Conservation (phyloP, 2,329 filamentous ascomycete genomes). For the Sporothrix curviconia region DNA sequence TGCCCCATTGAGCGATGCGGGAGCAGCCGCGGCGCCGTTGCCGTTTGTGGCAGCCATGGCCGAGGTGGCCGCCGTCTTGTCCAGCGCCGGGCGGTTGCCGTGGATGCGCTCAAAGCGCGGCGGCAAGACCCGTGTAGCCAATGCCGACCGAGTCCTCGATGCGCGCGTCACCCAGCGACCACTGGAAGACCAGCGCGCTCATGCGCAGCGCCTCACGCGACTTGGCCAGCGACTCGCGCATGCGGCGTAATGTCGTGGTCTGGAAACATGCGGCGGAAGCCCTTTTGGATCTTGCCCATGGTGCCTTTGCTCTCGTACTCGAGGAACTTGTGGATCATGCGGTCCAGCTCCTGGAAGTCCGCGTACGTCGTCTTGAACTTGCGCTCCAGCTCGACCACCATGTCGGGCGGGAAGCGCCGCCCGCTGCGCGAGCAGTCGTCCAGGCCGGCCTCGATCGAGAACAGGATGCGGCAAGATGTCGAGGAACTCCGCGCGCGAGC, state of each 20-base stretch:
- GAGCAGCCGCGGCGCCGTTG: neutral
- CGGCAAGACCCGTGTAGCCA: conserved; percentile 60
- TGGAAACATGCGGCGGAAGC: conserved; percentile 57
- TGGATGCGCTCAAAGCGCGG: conserved; percentile 52
- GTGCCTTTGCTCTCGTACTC: conserved; percentile 56
- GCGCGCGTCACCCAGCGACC: conserved; percentile 53
- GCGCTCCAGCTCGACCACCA: conserved; percentile 56
- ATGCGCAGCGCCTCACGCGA: conserved; percentile 57
- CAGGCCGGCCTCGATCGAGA: conserved; percentile 62
- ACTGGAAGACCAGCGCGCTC: conserved; percentile 59
- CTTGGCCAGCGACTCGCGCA: conserved; percentile 49
- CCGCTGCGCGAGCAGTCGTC: conserved; percentile 38
- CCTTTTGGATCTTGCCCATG: conserved; percentile 53
- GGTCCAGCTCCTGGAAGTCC: conserved; percentile 58
- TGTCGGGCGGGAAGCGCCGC: conserved; percentile 51
- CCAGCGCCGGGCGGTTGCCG: conserved; percentile 25
- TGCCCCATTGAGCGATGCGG: neutral
- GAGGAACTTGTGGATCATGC: conserved; percentile 55
- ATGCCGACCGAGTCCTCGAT: conserved; percentile 57
- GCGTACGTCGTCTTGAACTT: conserved; percentile 55
- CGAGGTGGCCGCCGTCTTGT: conserved; percentile 4
- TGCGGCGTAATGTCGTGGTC: conserved; percentile 56
- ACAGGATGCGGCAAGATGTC: conserved; percentile 60
- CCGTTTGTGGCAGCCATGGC: neutral
- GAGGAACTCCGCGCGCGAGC: conserved; percentile 59